These are phyloP conservation scores for Graphilbum fragrans DNA, from an alignment of 2,329 filamentous ascomycete genomes.

Conservation along the genomic window DNA sequence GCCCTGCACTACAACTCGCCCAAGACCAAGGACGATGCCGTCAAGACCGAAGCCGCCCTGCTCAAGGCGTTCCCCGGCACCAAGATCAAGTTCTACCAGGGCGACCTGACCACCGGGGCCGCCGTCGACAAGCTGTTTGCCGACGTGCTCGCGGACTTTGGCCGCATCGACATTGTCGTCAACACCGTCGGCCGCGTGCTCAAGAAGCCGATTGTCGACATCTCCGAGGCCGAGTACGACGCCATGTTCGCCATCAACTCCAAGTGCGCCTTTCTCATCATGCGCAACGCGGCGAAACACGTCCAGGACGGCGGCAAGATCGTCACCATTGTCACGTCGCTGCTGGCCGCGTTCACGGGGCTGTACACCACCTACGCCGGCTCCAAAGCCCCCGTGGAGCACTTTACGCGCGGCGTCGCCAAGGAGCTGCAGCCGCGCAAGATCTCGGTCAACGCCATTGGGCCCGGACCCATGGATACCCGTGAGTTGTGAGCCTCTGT, in stretches of 20 bases:
- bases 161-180: conserved; percentile 33
- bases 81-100: conserved; percentile 28
- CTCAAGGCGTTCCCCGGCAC: conserved; percentile 16
- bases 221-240: conserved; percentile 32
- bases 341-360: conserved; percentile 32
- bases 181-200: conserved; percentile 37
- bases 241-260: conserved; percentile 35
- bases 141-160: conserved; percentile 25
- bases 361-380: conserved; percentile 32
- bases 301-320: conserved; percentile 32
- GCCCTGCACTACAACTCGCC: conserved; percentile 25
- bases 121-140: conserved; percentile 28
- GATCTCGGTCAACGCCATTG: conserved; percentile 23
- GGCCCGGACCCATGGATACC: conserved; percentile 26
- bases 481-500: conserved; percentile 18
- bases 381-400: conserved; percentile 26
- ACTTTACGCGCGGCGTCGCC: conserved; percentile 22
- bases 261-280: conserved; percentile 31
- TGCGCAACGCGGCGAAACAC: conserved; percentile 28
- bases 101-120: conserved; percentile 25
- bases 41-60: conserved; percentile 23
- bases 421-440: conserved; percentile 20
- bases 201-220: conserved; percentile 31
- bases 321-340: conserved; percentile 30
- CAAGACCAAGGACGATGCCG: conserved; percentile 22